These are phyloP conservation scores for Plasmodium blacklocki DNA, from an alignment of 169 alveolate species.

Conservation along the genomic window DNA sequence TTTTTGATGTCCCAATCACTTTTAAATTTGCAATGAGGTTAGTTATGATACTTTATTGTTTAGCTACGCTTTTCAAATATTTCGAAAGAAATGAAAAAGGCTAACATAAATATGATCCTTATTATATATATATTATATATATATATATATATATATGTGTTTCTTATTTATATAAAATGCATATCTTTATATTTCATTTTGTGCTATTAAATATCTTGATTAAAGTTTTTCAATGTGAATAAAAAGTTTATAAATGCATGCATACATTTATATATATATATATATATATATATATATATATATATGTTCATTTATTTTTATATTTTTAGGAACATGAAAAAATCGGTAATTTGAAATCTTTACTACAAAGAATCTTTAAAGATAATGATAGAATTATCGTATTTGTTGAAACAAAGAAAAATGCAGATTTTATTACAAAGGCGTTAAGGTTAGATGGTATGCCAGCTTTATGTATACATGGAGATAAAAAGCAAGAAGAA, in stretches of 20 bases:
- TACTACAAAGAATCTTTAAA: slow-evolving; percentile 59
- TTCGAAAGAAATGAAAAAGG: slow-evolving; percentile 11
- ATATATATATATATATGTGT: not conserved
- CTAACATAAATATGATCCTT: slow-evolving; percentile 61
- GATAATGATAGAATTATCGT: slow-evolving; percentile 74
- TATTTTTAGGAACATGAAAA: slow-evolving; percentile 71
- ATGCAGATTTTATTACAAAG: slow-evolving; percentile 91
- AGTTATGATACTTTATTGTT: slow-evolving; percentile 37
- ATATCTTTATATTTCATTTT: too few relatives aligned
- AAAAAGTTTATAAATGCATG: not conserved
- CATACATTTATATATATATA: slow-evolving; percentile 6
- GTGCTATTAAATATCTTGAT: too few relatives aligned
- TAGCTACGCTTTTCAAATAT: slow-evolving; percentile 28
- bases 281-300: slow-evolving; percentile 21
- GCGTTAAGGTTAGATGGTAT: slow-evolving; percentile 93
- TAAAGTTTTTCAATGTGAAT: too few relatives aligned
- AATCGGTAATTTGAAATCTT: slow-evolving; percentile 33
- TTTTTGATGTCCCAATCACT: slow-evolving; percentile 70
- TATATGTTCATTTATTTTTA: slow-evolving; percentile 9
- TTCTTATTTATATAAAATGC: too few relatives aligned
- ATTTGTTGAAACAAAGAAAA: slow-evolving; percentile 80
- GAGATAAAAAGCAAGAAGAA: slow-evolving; percentile 97
- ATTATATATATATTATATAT: slow-evolving; percentile 14
- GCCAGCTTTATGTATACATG: slow-evolving; percentile 97
- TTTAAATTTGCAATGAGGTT: slow-evolving; percentile 78